Percentiles rank a stretch among this genome's conserved stretches.
Conservation (phyloP, 176 grass and related monocot genomes). For the Lolium multiflorum region DNA sequence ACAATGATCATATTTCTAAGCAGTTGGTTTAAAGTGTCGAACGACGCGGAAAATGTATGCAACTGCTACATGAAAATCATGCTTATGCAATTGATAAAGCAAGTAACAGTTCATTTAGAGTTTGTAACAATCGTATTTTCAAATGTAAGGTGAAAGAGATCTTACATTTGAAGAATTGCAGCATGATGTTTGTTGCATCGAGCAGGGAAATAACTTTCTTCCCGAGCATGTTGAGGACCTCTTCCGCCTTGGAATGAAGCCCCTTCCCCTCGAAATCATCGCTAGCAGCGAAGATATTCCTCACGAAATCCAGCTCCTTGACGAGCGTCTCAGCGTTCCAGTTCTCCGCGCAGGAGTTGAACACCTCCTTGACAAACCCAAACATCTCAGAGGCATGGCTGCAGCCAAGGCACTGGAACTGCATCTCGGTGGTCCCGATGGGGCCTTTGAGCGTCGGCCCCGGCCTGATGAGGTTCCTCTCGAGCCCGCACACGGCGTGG, state of each 20-base stretch:
- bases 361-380: conserved; percentile 99
- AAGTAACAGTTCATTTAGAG: not conserved
- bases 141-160: conserved; percentile 41
- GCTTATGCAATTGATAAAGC: conserved; percentile 23
- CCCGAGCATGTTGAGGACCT: conserved; percentile 67
- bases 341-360: conserved; percentile 77
- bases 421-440: conserved; percentile 90
- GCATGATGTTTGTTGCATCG: conserved; percentile 81
- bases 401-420: conserved; percentile 95
- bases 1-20: not conserved
- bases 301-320: conserved; percentile 92
- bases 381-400: conserved; percentile 96
- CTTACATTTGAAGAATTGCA: conserved; percentile 99
- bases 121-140: not conserved
- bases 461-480: conserved; percentile 85
- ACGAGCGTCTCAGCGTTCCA: conserved; percentile 72
- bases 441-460: conserved; percentile 74
- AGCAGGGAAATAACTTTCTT: conserved; percentile 64
- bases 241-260: conserved; percentile 81
- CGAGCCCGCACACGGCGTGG: conserved; percentile 84
- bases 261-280: conserved; percentile 99
- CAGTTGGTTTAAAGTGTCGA: not conserved
- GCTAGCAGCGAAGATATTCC: conserved; percentile 85
- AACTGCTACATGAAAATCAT: not conserved
- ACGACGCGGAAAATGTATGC: not conserved